Conservation (phyloP, 192 early-diverging fungal genomes). For the Coemansia sp. region DNA sequence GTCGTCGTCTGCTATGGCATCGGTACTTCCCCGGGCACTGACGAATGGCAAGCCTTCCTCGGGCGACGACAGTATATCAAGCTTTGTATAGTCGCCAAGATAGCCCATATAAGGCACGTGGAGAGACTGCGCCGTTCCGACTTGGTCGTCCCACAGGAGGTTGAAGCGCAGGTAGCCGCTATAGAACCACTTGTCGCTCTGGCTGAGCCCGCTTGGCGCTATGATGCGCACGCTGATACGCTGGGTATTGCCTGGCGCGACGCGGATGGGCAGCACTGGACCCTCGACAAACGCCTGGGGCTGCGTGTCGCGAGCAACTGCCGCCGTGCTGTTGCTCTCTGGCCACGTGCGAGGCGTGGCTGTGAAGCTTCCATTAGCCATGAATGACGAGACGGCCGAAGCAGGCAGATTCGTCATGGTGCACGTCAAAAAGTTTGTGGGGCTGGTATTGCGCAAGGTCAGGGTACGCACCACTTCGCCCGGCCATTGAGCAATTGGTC, state of each 20-base stretch:
- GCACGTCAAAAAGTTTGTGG: slow-evolving; percentile 35
- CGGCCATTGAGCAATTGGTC: not conserved
- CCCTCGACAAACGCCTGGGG: slow-evolving; percentile 39
- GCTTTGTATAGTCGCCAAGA: slow-evolving; percentile 50
- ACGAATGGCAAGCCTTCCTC: slow-evolving; percentile 47
- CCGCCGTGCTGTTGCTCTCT: slow-evolving; percentile 11
- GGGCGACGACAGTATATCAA: slow-evolving; percentile 40
- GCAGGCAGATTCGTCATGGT: slow-evolving; percentile 51
- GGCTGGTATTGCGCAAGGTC: slow-evolving; percentile 40
- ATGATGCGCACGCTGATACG: slow-evolving; percentile 34
- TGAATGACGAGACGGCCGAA: slow-evolving; percentile 43
- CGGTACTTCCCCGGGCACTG: slow-evolving; percentile 38
- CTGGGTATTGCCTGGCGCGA: slow-evolving; percentile 33
- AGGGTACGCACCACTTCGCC: slow-evolving; percentile 25
- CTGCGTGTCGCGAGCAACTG: slow-evolving; percentile 29
- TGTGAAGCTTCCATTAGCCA: slow-evolving; percentile 49
- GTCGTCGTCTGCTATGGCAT: slow-evolving; percentile 28
- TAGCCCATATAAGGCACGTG: slow-evolving; percentile 53
- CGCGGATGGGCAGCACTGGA: slow-evolving; percentile 33
- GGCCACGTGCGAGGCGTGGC: slow-evolving; percentile 44
- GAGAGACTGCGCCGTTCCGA: slow-evolving; percentile 39
- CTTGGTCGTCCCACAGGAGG: slow-evolving; percentile 49
- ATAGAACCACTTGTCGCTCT: slow-evolving; percentile 42
- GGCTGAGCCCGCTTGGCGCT: slow-evolving; percentile 36
- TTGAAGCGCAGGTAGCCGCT: slow-evolving; percentile 52